Base-by-base conservation (phyloP, 2,329 filamentous ascomycete species). In the Cercospora beticola region DNA sequence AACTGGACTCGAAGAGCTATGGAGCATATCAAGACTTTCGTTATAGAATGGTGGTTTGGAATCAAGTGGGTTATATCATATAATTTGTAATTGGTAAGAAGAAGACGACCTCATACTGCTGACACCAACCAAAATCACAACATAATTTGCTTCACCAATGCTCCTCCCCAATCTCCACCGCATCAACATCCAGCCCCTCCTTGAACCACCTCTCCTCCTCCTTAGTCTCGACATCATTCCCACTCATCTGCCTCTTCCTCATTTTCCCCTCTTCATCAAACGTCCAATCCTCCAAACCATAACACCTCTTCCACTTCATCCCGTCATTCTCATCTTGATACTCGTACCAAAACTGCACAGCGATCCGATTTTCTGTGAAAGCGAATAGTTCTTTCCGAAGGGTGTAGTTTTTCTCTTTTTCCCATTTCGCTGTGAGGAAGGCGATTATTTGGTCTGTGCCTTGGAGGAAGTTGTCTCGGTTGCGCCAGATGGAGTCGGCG, bases 331-430 rank as follows among this genome's bases (percentile, higher is more conserved):
- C 80, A 75, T 94, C 91, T 71, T 88, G 86, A 74, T 60, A 75
- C 63, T 66, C 46, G 33, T 66, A 66, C 54, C 64, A 66, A 78
- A 95, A 96, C 77, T 97, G 92, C 23, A 96, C 93, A 0, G 92
- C 92, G 71, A 94, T 94, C 80, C 88, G 90, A 79, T 94, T 84
- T 43, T 89, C 89, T 0, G 82, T 84, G 75, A 93, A 95, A 0
- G 91, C 85, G 79, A 96, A 97, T 0, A 97, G 82, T 77, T 97
- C 93, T 79, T 97, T 96, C 64, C 92, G 86, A 65, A 97, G 83
- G 0, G 86, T 85, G 75, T 96, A 96, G 16, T 84, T 87, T 54
- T 86, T 82, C 78, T 96, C 93, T 21, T 84, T 86, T 54, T 84
- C 80, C 92, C 92, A 96, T 77, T 96, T 96, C 56, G 86, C 82